Base-by-base conservation (phyloP, 768 basidiomycete species). In the Pulveroboletus sp. region DNA sequence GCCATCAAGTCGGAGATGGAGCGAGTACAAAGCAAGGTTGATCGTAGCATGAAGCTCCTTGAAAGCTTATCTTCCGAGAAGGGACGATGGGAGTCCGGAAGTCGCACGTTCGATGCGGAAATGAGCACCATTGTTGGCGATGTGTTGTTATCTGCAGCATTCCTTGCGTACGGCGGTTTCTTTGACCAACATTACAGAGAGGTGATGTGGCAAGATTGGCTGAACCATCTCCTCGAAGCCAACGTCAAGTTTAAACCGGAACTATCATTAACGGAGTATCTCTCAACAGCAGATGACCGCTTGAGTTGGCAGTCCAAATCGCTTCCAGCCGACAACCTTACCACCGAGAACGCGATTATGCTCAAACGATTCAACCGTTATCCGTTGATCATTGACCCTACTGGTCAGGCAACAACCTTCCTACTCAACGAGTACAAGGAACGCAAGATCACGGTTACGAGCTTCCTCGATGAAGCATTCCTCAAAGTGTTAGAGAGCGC, bases 331-430 rank as follows among this genome's bases (percentile, higher is more conserved):
- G 94, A 99, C 69, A 94, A 90, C 53, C 75, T 99, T 38, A 97
- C 93, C 56, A 92, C 90, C 1, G 97, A 98, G 72, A 99, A 99
- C 64, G 97, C 97, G n/a, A 94, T 98, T 69, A 98, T 98, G 93
- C 82, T 99, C 63, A 94, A 95, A 64, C 85, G 94, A 41, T 97
- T 94, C 80, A 91, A 92, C 61, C 90, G 97, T 17, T 98, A 98
- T 68, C 97, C 97, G 7, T 81, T 98, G 43, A 90, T 99, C 49
- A 92, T 99, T 60, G 97, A 99, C 65, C 97, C 97, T 5, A 97
- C 95, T 5, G 97, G 94, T 14, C 97, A 99, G 65, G 97, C 97
- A 6, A 94, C 93, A 0, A 80, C 85, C 10, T 99, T 94, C 82
- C 71, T 99, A 43, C 76, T 94, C 55, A 94, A 95, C 60, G 90